Conservation (phyloP, 495 filamentous ascomycete species). For the Daldinia caldariorum region DNA sequence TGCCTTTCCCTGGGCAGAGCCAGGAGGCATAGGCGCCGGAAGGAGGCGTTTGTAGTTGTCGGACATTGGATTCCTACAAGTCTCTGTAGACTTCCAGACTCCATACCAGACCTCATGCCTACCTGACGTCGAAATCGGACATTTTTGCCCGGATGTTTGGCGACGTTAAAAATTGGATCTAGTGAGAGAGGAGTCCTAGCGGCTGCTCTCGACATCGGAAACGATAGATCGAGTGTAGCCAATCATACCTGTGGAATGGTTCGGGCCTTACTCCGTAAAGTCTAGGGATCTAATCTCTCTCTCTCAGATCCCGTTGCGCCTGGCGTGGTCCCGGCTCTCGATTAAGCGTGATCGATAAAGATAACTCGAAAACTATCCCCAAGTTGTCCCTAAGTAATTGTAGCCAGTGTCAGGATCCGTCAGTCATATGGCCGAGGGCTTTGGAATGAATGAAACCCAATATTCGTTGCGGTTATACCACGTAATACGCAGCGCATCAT, state of each 20-base stretch:
- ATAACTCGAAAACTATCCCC: conserved; percentile 13
- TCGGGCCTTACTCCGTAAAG: conserved; percentile 38
- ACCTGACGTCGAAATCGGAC: conserved; percentile 26
- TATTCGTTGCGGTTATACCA: conserved; percentile 20
- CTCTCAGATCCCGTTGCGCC: conserved; percentile 1
- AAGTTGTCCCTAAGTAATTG: conserved; percentile 2
- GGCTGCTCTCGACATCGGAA: conserved; percentile 33
- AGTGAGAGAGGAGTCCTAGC: conserved; percentile 15
- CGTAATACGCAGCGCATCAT: conserved; percentile 22
- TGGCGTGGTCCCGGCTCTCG: conserved; percentile 22
- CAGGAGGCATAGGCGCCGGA: conserved; percentile 36
- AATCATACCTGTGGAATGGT: conserved; percentile 35
- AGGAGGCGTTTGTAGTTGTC: conserved; percentile 40
- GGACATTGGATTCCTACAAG: conserved; percentile 35
- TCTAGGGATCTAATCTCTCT: conserved; percentile 31
- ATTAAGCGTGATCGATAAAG: conserved; percentile 18
- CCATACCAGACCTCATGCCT: conserved; percentile 33
- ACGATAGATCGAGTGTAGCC: conserved; percentile 27
- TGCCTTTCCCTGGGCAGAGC: conserved; percentile 24
- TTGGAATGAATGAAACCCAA: conserved; percentile 13
- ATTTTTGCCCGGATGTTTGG: conserved; percentile 27
- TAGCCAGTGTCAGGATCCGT: conserved; percentile 14
- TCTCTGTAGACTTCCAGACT: conserved; percentile 25
- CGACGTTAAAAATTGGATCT: conserved; percentile 27
- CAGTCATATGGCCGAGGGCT: conserved; percentile 16